Evolutionary conservation across 2,329 filamentous ascomycete species (phyloP), one percentile per base, ranked within the genome.

Genomic region (Bisporella sp.): DNA sequence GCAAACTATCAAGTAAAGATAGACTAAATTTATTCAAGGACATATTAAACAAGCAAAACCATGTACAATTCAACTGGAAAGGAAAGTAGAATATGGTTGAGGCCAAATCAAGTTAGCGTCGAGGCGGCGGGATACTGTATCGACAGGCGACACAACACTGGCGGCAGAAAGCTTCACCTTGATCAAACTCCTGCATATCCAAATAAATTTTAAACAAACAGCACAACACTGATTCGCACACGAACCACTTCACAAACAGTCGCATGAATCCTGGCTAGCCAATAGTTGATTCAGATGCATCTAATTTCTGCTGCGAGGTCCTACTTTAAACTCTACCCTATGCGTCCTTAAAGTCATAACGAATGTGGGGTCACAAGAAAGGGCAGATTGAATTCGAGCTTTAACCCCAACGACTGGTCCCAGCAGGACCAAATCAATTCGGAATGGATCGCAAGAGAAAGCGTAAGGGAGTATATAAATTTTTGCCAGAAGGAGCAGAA

Each of bases 361-460:
- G 61, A 64, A 66, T 66, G 64, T 65, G 63, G 64, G 63, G 64
- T 59, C 60, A 59, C 58, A 56, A 60, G 52, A 51, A 59, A 56
- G 54, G 51, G 51, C 57, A 60, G 52, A 58, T 55, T 50, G 49
- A 48, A 57, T 56, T 52, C 54, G 54, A 55, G 46, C 54, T 51
- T 52, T 51, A 52, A 52, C 49, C 53, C 41, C 45, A 50, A 44
- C 49, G 45, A 48, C 53, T 42, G 33, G 56, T 47, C 54, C 56
- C 48, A 51, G 51, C 37, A 56, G 51, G 53, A 56, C 56, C 47
- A 56, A 52, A 44, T 52, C 49, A 50, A 71, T 69, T 21, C 68
- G 66, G 57, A 62, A 84, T 84, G 81, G 79, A 84, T 74, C 80
- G 81, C 71, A 72, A 73, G 70, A 79, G 77, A 66, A 82, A 82